A percentile compares a stretch with the other conserved stretches of the same genome.
Conservation (phyloP, 305 asterid genomes). For the Lippia alba region DNA sequence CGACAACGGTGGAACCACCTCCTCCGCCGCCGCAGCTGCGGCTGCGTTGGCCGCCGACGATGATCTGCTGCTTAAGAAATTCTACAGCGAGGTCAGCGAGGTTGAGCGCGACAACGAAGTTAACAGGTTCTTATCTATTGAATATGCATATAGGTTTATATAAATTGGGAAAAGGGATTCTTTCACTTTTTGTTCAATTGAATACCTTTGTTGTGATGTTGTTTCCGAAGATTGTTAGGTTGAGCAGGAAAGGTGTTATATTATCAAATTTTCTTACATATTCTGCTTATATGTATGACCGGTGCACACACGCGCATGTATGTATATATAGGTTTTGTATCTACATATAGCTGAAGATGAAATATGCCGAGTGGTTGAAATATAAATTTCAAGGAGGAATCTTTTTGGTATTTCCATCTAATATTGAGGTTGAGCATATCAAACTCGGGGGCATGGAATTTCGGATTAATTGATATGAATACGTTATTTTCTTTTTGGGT, state of each 20-base stretch:
- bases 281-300: not conserved
- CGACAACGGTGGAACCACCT: slow-evolving; percentile 51
- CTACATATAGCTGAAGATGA: slow-evolving; percentile 21
- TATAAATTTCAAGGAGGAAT: not conserved
- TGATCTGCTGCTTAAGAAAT: slow-evolving; percentile 75
- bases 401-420: slow-evolving; percentile 6
- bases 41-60: slow-evolving; percentile 45
- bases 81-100: slow-evolving; percentile 90
- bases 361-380: not conserved
- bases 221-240: slow-evolving; percentile 4
- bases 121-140: slow-evolving; percentile 49
- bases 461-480: slow-evolving; percentile 3
- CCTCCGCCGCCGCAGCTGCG: slow-evolving; percentile 38
- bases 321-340: slow-evolving; percentile 11
- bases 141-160: slow-evolving; percentile 26
- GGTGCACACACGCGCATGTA: not conserved
- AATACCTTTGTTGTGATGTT: slow-evolving; percentile 17
- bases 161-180: slow-evolving; percentile 4
- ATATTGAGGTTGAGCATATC: slow-evolving; percentile 16
- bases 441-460: slow-evolving; percentile 23
- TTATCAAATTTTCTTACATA: not conserved
- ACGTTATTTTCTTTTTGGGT: slow-evolving; percentile 1
- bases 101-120: slow-evolving; percentile 97
- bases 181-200: slow-evolving; percentile 18
- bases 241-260: slow-evolving; percentile 11